Evolutionary conservation across 495 filamentous ascomycete species (phyloP), one percentile per base, ranked within the genome.

Genomic region (Podospora australis): DNA sequence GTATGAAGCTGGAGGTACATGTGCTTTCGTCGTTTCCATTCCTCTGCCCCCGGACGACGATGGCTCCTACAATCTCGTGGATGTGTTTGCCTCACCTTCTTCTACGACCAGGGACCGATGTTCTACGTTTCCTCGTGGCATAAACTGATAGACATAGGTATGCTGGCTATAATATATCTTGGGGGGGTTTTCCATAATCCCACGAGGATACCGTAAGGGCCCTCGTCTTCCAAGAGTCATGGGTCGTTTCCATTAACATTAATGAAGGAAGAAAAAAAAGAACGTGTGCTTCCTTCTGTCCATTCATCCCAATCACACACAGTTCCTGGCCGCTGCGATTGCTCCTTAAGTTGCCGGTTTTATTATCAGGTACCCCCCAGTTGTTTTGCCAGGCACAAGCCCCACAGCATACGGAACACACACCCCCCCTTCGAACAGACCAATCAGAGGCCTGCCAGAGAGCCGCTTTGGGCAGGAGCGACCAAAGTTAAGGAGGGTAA

Each of bases 401-500:
- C 49, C 49, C 55, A 49, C 46, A 32, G 39, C n/a, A 50, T 35
- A 35, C 44, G 21, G 44, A 4, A 19, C 7, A 19, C 44, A 2
- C 16, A 34, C 53, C 54, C 58, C 24, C 34, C 40, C 25, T 24
- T 32, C 21, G 2, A 17, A 7, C 36, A 14, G 36, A 42, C 60
- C 60, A 63, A 63, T 43, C 50, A 58, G 38, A 44, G 22, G 13
- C 36, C 19, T 0, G 35, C 49, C 43, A 41, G 41, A 44, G 50
- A 45, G 39, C 60, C 52, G 41, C 47, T 61, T 60, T 53, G 34
- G 58, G 60, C 46, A 61, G 49, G 58, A 50, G 43, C 45, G 24
- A 29, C 25, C 48, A 46, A 38, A 23, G 10, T 16, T 21, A 44
- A 43, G 32, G 19, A 17, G 21, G 24, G 38, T 52, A 44, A 53